A percentile compares a stretch with the other conserved stretches of the same genome.
These are phyloP conservation scores for Paramecium tetraurelia DNA, from an alignment of 73 alveolate genomes.

Conservation along the genomic window DNA sequence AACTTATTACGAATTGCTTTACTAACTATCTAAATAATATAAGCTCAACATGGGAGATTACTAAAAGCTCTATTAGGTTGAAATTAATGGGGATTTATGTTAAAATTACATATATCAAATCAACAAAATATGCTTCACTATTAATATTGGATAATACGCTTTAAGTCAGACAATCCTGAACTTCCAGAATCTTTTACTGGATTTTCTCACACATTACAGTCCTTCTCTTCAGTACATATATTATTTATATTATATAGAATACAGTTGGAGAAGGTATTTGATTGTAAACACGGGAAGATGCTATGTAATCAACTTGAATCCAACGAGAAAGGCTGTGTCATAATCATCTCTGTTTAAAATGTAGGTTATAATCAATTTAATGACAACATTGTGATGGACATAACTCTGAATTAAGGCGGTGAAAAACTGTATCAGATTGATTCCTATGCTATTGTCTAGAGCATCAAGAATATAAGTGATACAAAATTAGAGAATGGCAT, in stretches of 20 bases:
- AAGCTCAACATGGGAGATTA: neutral
- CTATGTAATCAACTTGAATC: neutral
- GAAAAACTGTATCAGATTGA: slow-evolving; percentile 9
- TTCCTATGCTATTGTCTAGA: neutral
- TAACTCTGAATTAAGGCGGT: neutral
- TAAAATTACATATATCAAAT: neutral
- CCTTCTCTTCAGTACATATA: neutral
- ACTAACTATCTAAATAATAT: neutral
- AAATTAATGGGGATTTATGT: slow-evolving; percentile 32
- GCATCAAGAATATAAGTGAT: neutral
- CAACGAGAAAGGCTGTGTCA: neutral
- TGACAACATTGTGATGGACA: neutral
- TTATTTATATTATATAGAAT: neutral
- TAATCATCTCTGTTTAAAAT: neutral
- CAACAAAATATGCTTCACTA: neutral
- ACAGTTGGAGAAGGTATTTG: neutral
- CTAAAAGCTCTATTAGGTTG: neutral
- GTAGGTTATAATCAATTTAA: neutral
- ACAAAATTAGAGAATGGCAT: neutral
- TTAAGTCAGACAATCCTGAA: neutral
- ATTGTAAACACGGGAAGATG: neutral
- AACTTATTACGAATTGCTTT: neutral
- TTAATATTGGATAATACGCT: neutral
- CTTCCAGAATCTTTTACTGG: neutral
- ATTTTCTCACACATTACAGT: neutral